phyloP scores from a whole-genome alignment of 1,284 basidiomycete species.

The Cronartium ribicola region DNA sequence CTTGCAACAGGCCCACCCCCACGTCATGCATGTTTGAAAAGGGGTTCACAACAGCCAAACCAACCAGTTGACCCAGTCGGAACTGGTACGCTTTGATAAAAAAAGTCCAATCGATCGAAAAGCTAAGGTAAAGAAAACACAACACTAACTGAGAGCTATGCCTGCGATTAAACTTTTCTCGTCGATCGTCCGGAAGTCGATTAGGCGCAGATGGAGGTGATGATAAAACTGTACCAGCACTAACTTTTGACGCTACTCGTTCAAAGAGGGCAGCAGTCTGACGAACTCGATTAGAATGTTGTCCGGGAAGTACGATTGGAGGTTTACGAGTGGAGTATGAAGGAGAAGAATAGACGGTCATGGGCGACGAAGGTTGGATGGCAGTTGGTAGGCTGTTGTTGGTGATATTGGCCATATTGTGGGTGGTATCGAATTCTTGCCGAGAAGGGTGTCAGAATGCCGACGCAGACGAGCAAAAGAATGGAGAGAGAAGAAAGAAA shows the following conservation, averaged over 20 bases:
- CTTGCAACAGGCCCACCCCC: no score
- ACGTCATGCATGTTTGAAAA: no score
- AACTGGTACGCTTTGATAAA: not conserved
- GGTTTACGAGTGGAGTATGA: not conserved
- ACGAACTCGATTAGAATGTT: slow-evolving; percentile 1
- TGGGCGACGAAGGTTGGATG: not conserved
- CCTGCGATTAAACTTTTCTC: not conserved
- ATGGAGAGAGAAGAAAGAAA: not conserved
- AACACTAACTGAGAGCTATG: not conserved
- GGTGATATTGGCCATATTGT: not conserved
- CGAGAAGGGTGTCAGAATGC: no score
- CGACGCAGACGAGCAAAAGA: no score
- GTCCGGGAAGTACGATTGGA: slow-evolving; percentile 1
- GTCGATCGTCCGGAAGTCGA: not conserved
- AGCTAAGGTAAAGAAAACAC: not conserved
- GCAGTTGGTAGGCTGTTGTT: not conserved
- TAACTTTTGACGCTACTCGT: not conserved
- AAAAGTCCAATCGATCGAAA: not conserved
- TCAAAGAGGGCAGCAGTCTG: slow-evolving; percentile 13
- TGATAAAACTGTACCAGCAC: not conserved
- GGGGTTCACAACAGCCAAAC: not conserved
- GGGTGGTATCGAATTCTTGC: no score
- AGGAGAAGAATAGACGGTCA: not conserved
- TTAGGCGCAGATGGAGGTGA: not conserved
- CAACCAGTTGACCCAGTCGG: not conserved